These are phyloP conservation scores for Alternaria gansuensis DNA, from an alignment of 2,329 filamentous ascomycete species.

Conservation along the genomic window DNA sequence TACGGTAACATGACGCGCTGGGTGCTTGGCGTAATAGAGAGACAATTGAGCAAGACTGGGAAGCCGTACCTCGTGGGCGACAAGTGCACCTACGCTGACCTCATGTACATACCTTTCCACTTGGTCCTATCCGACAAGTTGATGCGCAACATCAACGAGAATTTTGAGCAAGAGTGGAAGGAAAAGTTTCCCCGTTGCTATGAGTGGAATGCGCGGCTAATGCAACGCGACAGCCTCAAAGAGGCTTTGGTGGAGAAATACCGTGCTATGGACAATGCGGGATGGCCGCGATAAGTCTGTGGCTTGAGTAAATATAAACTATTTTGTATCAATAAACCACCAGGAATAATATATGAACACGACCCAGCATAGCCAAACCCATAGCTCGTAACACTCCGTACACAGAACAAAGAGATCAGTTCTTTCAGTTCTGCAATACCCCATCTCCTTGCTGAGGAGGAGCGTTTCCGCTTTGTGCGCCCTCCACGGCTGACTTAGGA, in stretches of 20 bases:
- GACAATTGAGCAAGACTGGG: slow-evolving; percentile 1
- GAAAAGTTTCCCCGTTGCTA: slow-evolving; percentile 7
- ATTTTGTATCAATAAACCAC: no score
- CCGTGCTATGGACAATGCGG: slow-evolving; percentile 3
- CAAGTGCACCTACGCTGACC: slow-evolving; percentile 6
- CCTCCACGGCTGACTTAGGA: no score
- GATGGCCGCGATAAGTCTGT: not conserved
- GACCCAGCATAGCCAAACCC: no score
- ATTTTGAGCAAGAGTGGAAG: slow-evolving; percentile 7
- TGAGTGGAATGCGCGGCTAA: slow-evolving; percentile 1
- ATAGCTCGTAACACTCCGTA: no score
- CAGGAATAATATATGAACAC: no score
- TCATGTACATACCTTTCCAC: slow-evolving; percentile 10
- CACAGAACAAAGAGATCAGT: no score
- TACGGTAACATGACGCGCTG: slow-evolving; percentile 4
- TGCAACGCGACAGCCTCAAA: slow-evolving; percentile 5
- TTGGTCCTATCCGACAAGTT: slow-evolving; percentile 6
- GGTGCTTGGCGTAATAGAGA: slow-evolving; percentile 3
- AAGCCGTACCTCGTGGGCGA: slow-evolving; percentile 6
- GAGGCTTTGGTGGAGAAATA: slow-evolving; percentile 6
- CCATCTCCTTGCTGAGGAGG: no score
- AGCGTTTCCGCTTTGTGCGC: no score
- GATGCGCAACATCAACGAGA: slow-evolving; percentile 9
- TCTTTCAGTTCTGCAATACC: no score
- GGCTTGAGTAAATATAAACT: no score